Base-by-base conservation (phyloP, 2,329 filamentous ascomycete genomes). In the Fusarium sp. region DNA sequence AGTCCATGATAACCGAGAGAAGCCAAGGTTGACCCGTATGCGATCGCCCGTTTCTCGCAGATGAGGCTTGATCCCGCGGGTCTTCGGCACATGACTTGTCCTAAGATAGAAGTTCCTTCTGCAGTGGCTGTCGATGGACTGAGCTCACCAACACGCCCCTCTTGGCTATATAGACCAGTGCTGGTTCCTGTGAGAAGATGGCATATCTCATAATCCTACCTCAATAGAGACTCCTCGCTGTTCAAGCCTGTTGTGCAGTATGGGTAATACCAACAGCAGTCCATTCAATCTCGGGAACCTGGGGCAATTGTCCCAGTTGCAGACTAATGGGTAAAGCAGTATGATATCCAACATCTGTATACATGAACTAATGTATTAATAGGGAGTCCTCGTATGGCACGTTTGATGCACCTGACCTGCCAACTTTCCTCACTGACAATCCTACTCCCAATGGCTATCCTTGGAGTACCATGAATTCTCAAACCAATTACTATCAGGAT, bases 401-500 rank as follows among this genome's bases (percentile, higher is more conserved):
- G 0, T 54, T 82, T 2, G 41, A 79, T 25, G 81, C 82, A 3
- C 80, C 81, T 4, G 39, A 79, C 11, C 75, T 86, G 25, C 83
- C 85, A 7, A 55, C 75, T 1, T 88, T 86, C 67, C 78, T 88
- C 20, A 81, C 76, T 9, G 82, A 86, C 76, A 87, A 87, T 68
- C 85, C 86, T 25, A 75, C 86, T 4, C 84, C 84, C 1, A 81
- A 84, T 66, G 86, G 85, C 7, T 84, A 76, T 53, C 88, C 88
- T 4, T 90, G 88, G 88, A 87, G 86, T 31, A 76, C 73, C 8
- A 78, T 81, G 46, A 83, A 81, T 22, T 78, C 83, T 36, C 76
- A 76, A 10, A 87, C 84, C 59, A 87, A 89, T 77, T 88, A 87
- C 50, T 87, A 87, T 68, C 78, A 79, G 5, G 79, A 83, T 8